Conservation (phyloP, 2,329 filamentous ascomycete species). For the Trichoderma atroviride region DNA sequence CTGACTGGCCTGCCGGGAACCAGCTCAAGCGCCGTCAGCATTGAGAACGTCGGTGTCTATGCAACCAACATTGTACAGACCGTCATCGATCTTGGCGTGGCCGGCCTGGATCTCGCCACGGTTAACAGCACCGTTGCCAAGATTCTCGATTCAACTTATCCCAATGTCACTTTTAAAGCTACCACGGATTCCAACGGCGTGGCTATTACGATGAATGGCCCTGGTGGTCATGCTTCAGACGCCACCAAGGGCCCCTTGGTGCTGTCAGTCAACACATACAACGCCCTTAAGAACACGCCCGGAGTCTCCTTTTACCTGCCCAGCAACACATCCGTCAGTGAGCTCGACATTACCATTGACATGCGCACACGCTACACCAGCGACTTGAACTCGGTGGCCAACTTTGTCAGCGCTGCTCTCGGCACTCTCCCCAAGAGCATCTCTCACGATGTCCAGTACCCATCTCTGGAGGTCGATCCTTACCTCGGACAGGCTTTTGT, state of each 20-base stretch:
- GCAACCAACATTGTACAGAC: conserved; percentile 29
- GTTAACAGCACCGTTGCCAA: conserved; percentile 25
- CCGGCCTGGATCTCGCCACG: conserved; percentile 15
- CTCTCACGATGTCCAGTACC: conserved; percentile 29
- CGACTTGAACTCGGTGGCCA: conserved; percentile 26
- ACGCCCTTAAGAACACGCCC: conserved; percentile 23
- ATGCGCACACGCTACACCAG: conserved; percentile 28
- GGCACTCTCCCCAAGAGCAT: conserved; percentile 14
- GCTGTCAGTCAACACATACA: conserved; percentile 27
- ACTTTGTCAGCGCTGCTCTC: conserved; percentile 26
- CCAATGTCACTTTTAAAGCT: conserved; percentile 25
- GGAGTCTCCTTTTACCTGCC: conserved; percentile 27
- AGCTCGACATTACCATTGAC: conserved; percentile 31
- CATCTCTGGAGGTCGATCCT: conserved; percentile 26
- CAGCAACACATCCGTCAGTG: conserved; percentile 26
- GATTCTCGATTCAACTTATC: conserved; percentile 26
- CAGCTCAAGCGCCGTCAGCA: conserved; percentile 25
- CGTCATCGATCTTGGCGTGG: conserved; percentile 26
- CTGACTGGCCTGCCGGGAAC: conserved; percentile 25
- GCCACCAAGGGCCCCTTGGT: conserved; percentile 26
- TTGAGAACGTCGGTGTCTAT: conserved; percentile 30
- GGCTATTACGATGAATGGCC: conserved; percentile 27
- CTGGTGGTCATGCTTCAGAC: conserved; percentile 29
- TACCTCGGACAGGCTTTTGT: conserved; percentile 26
- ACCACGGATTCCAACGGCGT: conserved; percentile 26